phyloP scores from a whole-genome alignment of 495 filamentous ascomycete genomes.

The Lepidopterella palustris region DNA sequence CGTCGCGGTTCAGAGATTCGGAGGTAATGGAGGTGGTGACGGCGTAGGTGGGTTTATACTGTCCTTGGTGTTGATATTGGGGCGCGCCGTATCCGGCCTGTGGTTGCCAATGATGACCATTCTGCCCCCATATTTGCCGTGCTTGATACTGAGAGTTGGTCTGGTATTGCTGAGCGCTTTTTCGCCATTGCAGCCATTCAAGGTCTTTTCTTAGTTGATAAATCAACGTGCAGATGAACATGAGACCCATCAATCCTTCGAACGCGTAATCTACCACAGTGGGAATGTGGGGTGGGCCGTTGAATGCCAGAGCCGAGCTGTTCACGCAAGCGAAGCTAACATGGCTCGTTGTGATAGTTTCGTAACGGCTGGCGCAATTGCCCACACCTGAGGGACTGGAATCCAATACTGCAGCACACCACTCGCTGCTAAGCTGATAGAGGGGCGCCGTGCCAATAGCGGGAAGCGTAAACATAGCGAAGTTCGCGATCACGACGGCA shows the following conservation, averaged over 20 bases:
- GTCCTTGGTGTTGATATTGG: too few relatives aligned
- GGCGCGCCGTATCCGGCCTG: too few relatives aligned
- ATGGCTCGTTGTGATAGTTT: too few relatives aligned
- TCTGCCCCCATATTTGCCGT: too few relatives aligned
- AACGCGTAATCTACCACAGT: not conserved
- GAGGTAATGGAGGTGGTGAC: too few relatives aligned
- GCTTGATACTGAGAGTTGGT: too few relatives aligned
- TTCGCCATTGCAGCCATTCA: not conserved
- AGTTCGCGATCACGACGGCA: not conserved
- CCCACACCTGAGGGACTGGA: not conserved
- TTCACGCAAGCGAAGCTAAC: not conserved
- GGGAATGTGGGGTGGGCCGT: not conserved
- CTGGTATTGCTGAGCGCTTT: not conserved
- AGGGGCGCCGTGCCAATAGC: not conserved
- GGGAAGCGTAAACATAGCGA: not conserved
- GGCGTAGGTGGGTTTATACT: not conserved
- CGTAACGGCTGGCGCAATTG: not conserved
- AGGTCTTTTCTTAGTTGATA: not conserved
- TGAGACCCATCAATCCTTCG: not conserved
- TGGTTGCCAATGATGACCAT: too few relatives aligned
- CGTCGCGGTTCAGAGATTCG: too few relatives aligned
- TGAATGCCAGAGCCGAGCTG: not conserved
- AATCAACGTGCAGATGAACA: not conserved
- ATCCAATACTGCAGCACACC: not conserved
- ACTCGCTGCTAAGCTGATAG: not conserved